Base-by-base conservation (phyloP, 2,329 filamentous ascomycete species). In the Aspergillus calidoustus region DNA sequence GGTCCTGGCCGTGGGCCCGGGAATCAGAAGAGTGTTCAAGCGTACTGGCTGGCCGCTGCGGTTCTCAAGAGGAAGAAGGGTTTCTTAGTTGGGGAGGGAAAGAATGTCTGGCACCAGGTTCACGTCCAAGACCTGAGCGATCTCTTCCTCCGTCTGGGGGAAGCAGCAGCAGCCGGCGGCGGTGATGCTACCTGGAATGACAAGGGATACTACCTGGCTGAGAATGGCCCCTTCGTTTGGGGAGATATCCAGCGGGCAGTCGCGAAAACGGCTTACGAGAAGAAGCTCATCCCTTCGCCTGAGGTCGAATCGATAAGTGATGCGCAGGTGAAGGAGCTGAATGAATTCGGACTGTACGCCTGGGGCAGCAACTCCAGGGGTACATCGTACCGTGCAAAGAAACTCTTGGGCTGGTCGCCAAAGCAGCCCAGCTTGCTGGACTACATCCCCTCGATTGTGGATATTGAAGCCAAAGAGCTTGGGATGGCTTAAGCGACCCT, bases 381-480 rank as follows among this genome's bases (percentile, higher is more conserved):
- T 9, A 69, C 69, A 61, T 71, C 77, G 4, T 69, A 76, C 51
- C 72, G 77, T 17, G 77, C 72, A 1, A 72, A 71, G 34, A 77
- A 77, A 61, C 62, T 79, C 54, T 65, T 79, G 52, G 76, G 74
- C 1, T 79, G 77, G 77, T 67, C 67, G 5, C 76, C 77, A 11
- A 66, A 72, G 59, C 74, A 82, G 52, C 77, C 76, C 23, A 81
- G 79, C 30, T 59, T 90, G 56, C 72, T 82, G 62, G 84, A 88
- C 11, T 77, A 84, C 54, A 74, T 90, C 30, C 81, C 83, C 3
- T 77, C 78, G 2, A 82, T 86, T 52, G 80, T 91, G 0, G 80
- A 84, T 34, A 65, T 72, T 25, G 83, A 86, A 64, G 79, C 79
- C 3, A 78, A 73, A 63, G 67, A 59, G 25, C 66, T 80, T 46